Base-by-base conservation (phyloP, 1,284 basidiomycete genomes). In the Inonotus hispidus region DNA sequence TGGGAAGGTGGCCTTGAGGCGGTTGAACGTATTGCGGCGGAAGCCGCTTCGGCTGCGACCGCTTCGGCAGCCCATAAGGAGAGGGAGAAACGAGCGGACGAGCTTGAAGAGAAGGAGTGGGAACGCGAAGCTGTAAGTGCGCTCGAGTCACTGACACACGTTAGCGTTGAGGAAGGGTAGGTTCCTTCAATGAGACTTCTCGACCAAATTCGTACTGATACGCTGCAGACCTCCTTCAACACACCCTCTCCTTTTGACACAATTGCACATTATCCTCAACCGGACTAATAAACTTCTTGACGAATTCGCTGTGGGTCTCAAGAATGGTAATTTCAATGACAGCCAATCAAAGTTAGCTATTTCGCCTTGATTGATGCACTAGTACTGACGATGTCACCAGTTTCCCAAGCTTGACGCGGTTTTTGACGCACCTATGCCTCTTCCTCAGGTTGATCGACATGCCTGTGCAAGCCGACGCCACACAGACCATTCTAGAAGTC, bases 351-450 rank as follows among this genome's bases (percentile, higher is more conserved):
- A 92, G 91, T 93, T 67, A 63, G 87, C 74, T 29, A 16, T 58
- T 61, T 37, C 46, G 5, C 45, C 13, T 39, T 35, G 52, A 41
- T 43, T 56, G 5, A 57, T 58, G 27, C 68, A 43, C 11, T 43
- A 7, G 1, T 53, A 35, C 14, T 37, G 27, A 50, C 25, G 23
- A 56, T 43, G 58, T 41, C 2, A 5, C 35, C 47, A 90, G 88
- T 64, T 88, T 88, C 67, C 77, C 83, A 0, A 78, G 80, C 0
- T 80, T 90, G 77, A 84, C 81, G 47, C 91, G 95, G 25, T 99
- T 99, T 79, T 98, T 97, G 70, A 88, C 95, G 0, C 96, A 99
- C 69, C 77, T 98, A n/a, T 93, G 93, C 64, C 84, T 99, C 19
- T 95, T 90, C 73, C 79, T 98, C 1, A 87, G 90, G 59, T 82